Base-by-base conservation (phyloP, 2,329 filamentous ascomycete species). In the Coniochaeta sp. region DNA sequence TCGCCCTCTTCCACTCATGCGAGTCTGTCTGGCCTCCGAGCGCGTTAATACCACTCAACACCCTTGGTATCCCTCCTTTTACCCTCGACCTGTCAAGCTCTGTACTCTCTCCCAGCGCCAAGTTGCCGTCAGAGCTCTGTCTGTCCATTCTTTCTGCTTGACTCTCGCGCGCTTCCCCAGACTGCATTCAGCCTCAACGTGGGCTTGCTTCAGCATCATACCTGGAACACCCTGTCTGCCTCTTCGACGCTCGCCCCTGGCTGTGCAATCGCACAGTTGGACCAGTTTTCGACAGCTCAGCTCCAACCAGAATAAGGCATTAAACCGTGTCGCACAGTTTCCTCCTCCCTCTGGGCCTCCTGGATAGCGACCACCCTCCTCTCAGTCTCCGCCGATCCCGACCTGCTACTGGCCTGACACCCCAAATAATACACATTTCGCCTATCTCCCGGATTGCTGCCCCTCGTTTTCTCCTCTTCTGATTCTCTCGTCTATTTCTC, bases 1-100 rank as follows among this genome's bases (percentile, higher is more conserved):
- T 55, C 59, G 60, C 58, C 45, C 45, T 48, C 24, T 30, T n/a
- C n/a, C 27, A 6, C 26, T 18, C 3, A 47, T 51, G 53, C 52
- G 49, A 55, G 56, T 49, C 52, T 14, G 61, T 60, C 55, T 54
- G 56, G 59, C 56, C 52, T 54, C 58, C 51, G 56, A 57, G 52
- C 56, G 30, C 51, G 55, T 51, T 50, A 57, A 51, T 40, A 55
- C 58, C 59, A 59, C 52, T 59, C 57, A 51, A 20, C 45, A 48
- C 12, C 30, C 45, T 48, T 6, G 45, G n/a, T 9, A 52, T 55
- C 27, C 52, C 24, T 51, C 55, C 53, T 51, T 48, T 30, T 22
- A 13, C 33, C 30, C 48, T 32, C 31, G 22, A 45, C 16, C 33
- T 48, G 45, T 28, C 26, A 20, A 48, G 45, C 30, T 18, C 27